Evolutionary conservation across 305 asterid genomes (phyloP).

Genomic region (Rubia peregrina): DNA sequence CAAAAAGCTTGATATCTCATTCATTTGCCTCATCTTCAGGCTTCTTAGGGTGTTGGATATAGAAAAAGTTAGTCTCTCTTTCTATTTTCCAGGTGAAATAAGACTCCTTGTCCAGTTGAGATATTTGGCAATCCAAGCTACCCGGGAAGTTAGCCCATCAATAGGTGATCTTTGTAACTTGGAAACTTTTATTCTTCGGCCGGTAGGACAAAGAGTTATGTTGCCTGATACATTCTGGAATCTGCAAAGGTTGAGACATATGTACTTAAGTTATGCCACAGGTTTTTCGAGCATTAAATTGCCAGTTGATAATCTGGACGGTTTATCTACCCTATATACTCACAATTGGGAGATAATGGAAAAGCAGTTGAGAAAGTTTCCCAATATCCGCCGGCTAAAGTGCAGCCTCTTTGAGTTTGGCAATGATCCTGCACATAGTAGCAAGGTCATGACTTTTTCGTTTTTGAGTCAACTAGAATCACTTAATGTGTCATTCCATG

Average conservation of each 20-base stretch:
- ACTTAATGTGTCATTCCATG: background rate
- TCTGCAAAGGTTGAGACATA: background rate
- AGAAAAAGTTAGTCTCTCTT: background rate
- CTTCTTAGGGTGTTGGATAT: background rate
- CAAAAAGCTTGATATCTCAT: background rate
- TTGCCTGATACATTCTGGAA: constrained; percentile 2
- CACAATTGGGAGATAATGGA: background rate
- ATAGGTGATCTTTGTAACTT: background rate
- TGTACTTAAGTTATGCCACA: background rate
- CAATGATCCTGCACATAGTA: background rate
- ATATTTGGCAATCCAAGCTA: background rate
- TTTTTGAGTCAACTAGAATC: background rate
- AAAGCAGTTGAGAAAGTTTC: background rate
- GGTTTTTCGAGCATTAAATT: background rate
- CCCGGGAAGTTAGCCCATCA: background rate
- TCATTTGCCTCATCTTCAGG: background rate
- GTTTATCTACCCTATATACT: background rate
- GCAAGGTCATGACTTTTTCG: background rate
- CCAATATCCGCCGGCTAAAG: background rate
- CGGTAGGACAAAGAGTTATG: background rate
- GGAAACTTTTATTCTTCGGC: background rate
- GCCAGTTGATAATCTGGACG: background rate
- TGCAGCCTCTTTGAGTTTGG: background rate
- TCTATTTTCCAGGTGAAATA: background rate
- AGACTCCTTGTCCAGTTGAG: background rate